Evolutionary conservation across 202 grass and related monocot species (phyloP).

Genomic region (Brachypodium distachyon): DNA sequence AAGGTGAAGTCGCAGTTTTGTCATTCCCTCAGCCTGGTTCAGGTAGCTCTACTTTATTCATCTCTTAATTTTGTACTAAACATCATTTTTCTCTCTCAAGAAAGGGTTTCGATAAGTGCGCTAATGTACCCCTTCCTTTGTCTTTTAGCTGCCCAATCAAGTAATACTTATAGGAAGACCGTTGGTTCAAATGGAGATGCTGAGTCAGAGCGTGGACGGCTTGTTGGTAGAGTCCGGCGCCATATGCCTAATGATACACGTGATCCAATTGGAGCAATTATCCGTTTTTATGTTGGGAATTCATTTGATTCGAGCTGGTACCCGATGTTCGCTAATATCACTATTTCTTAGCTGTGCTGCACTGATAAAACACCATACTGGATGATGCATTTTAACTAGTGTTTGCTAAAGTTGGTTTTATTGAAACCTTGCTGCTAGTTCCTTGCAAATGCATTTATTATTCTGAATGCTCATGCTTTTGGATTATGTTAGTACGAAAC

Average conservation of each 20-base stretch:
- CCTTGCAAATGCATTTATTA: not conserved
- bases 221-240: constrained; percentile 80
- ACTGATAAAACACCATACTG: not conserved
- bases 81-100: not conserved
- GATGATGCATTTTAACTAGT: not conserved
- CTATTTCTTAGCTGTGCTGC: not conserved
- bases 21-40: constrained; percentile 64
- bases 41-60: constrained; percentile 36
- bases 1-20: constrained; percentile 87
- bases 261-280: constrained; percentile 70
- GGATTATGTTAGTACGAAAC: not conserved
- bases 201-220: constrained; percentile 44
- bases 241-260: constrained; percentile 80
- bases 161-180: constrained; percentile 52
- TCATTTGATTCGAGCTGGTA: constrained; percentile 74
- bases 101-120: not conserved
- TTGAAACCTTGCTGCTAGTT: not conserved
- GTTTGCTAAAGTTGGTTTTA: not conserved
- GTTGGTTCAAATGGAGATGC: constrained; percentile 44
- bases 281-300: constrained; percentile 91
- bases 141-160: constrained; percentile 55
- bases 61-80: not conserved
- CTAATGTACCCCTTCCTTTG: constrained; percentile 21
- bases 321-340: not conserved
- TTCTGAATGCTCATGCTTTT: not conserved